These are phyloP conservation scores for Dictyostelium capitatum DNA, from an alignment of 78 protist species.

Conservation along the genomic window DNA sequence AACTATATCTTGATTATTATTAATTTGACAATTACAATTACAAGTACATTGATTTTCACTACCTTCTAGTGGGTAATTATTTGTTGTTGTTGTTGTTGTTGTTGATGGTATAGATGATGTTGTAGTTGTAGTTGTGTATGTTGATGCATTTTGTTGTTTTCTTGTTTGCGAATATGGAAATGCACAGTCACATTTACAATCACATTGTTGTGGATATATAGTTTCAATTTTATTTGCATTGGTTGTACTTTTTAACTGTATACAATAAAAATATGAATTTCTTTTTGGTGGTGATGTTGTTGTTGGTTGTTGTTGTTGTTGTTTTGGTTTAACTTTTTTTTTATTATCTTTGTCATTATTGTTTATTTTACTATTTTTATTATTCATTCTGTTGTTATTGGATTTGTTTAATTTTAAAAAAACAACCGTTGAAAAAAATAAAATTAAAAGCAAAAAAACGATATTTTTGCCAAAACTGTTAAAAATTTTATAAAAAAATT, in stretches of 20 bases:
- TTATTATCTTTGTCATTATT: not conserved
- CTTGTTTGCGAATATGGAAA: not conserved
- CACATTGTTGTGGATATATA: conserved; percentile 11
- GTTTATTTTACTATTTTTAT: not conserved
- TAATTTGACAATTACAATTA: conserved; percentile 14
- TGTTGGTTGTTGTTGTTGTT: not conserved
- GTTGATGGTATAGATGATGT: not conserved
- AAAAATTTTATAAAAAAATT: no score
- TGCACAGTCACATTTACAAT: not conserved
- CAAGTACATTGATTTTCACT: conserved; percentile 7
- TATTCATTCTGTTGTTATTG: not conserved
- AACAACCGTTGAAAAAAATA: no score
- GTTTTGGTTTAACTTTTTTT: not conserved
- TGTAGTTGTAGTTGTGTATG: not conserved
- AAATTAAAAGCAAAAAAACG: no score
- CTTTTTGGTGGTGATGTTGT: conserved; percentile 1
- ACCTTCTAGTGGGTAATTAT: not conserved
- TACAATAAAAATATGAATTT: conserved; percentile 9
- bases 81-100: not conserved
- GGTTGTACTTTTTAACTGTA: not conserved
- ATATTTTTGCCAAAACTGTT: no score
- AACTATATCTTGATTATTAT: not conserved
- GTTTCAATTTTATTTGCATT: not conserved
- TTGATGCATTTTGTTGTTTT: conserved; percentile 5
- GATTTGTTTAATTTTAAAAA: no score